Evolutionary conservation across 805 yeast species (phyloP), one percentile per base, ranked within the genome.

Genomic region (Saccharomycopsis amapae): DNA sequence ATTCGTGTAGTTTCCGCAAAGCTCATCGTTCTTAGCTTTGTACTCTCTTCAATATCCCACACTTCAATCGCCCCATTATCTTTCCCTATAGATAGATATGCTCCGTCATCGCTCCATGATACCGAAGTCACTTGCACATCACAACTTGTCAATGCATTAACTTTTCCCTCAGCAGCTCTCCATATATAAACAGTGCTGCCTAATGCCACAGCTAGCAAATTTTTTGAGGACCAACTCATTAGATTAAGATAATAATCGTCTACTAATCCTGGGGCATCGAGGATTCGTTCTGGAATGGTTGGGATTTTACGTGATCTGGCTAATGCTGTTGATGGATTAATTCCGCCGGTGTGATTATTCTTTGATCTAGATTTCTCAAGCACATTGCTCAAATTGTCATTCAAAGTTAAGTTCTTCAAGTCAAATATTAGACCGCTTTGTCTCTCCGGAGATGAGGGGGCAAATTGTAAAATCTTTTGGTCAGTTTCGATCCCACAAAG

Each of bases 241-340:
- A 90, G 68, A 58, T 89, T 88, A 45, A 88, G 71, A 61, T 90
- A 93, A 62, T 87, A 90, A 65, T 90, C 98, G 62, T 93, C 96
- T 19, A 83, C 73, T 48, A 89, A 73, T 0, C 95, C 96, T 0
- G 98, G 98, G 0, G 97, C 97, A 64, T 90, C 98, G 36, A 90
- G 69, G 1, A 93, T 95, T 52, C 95, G 75, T 53, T 86, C 96
- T 1, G 97, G 97, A 24, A 85, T 85, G 0, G 86, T 78, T 20
- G 94, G 85, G 39, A 93, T 73, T 55, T 79, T 80, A 53, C 94
- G 77, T 41, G 85, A 75, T 56, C 88, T 70, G 0, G 66, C 58
- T 33, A 48, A 54, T 31, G 53, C 56, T 12, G 62, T 55, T 31
- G 44, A 15, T 9, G 62, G 55, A 51, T 57, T 54, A 34, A 58